Percentiles rank a stretch among this genome's conserved stretches.
Conservation (phyloP, 202 grass and related monocot genomes). For the Cymbopogon flexuosus region DNA sequence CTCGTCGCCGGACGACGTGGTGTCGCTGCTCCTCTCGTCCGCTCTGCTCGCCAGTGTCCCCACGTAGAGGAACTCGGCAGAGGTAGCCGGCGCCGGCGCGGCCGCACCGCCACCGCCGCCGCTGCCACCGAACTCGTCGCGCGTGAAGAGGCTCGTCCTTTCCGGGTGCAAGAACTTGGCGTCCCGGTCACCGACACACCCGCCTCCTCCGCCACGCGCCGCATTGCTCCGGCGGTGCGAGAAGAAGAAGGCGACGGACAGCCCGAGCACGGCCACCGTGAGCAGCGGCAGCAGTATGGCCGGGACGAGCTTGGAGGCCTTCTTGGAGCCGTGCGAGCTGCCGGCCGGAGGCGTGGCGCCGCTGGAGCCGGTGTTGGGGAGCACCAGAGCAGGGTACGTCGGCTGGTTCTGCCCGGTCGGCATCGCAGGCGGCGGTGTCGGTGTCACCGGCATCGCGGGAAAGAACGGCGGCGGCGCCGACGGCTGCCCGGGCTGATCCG, state of each 20-base stretch:
- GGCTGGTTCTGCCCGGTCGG: constrained; percentile 47
- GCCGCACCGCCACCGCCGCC: constrained; percentile 28
- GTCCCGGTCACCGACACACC: constrained; percentile 24
- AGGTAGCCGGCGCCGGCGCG: neutral
- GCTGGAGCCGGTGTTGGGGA: constrained; percentile 40
- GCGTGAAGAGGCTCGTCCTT: constrained; percentile 65
- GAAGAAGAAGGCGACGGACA: constrained; percentile 63
- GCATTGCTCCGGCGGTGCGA: constrained; percentile 43
- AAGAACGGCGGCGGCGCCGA: constrained; percentile 50
- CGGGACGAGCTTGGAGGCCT: constrained; percentile 56
- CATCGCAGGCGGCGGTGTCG: constrained; percentile 30
- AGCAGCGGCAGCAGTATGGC: constrained; percentile 59
- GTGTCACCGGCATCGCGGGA: constrained; percentile 29
- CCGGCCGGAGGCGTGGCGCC: constrained; percentile 2
- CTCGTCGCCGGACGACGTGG: constrained; percentile 48
- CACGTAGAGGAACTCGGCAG: constrained; percentile 30
- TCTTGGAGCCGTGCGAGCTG: constrained; percentile 36
- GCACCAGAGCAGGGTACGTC: constrained; percentile 51
- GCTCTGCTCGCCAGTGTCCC: constrained; percentile 27
- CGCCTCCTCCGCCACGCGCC: constrained; percentile 18
- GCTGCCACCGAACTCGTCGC: constrained; percentile 58
- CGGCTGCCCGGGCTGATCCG: constrained; percentile 37
- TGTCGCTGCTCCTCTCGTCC: constrained; percentile 50
- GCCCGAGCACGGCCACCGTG: constrained; percentile 47
- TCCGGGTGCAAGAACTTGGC: constrained; percentile 55